Base-by-base conservation (phyloP, 169 alveolate genomes). In the Cryptosporidium ubiquitum region DNA sequence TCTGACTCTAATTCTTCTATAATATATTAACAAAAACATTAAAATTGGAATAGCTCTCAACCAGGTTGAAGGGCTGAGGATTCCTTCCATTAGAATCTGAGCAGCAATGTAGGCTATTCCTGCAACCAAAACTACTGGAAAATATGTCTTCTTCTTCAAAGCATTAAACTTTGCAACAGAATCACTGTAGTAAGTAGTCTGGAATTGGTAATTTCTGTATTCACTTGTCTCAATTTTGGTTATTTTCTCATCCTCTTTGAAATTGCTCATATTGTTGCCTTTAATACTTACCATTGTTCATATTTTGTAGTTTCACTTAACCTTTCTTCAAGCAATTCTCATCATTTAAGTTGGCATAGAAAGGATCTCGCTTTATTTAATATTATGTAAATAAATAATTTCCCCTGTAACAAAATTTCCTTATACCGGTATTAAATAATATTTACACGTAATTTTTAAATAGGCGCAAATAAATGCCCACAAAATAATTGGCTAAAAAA, bases 121-220 rank as follows among this genome's bases (percentile, higher is more conserved):
- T n/a, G 33, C 7, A 9, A n/a, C 20, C 20, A 69, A 49, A 5
- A 42, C n/a, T 16, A 57, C 10, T 1, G 68, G 68, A 73, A 73
- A 73, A 37, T 73, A 23, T 6, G 85, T 52, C 31, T 20, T 47
- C 18, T 23, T 73, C 52, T 58, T 73, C 23, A 58, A 73, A 16
- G 70, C 85, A 57, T 4, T 33, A 20, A 73, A 73, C 57, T 57
- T 55, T 0, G 69, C 85, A 5, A 52, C 85, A 26, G 85, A 73
- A 35, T 73, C 39, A 9, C 51, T 57, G n/a, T 73, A 73, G 55
- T 73, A 55, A 26, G 37, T 51, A 14, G 69, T 73, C 35, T 51
- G 42, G 49, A 73, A 73, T n/a, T 31, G 39, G 42, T 12, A 52
- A 33, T 73, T 57, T 33, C 18, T 73, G 49, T 26, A 73, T 5